Base-by-base conservation (phyloP, 768 basidiomycete genomes). In the Boletus rubropictus region DNA sequence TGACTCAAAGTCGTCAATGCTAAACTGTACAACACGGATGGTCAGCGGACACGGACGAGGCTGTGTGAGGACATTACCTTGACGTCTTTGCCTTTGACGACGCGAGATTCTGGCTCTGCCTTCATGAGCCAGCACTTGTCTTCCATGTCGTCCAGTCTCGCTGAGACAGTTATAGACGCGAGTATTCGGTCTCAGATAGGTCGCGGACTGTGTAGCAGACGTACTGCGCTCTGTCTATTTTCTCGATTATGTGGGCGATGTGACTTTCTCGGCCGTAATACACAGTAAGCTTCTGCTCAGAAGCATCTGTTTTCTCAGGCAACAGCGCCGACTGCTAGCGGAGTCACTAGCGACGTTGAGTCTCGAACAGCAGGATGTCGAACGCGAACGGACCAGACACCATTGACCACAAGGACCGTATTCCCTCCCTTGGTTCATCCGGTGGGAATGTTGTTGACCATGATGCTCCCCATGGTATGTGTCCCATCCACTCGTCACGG, bases 51-150 rank as follows among this genome's bases (percentile, higher is more conserved):
- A 17, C 31, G 27, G 25, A 29, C 17, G 20, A 29, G 10, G 12
- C 25, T 14, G 15, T 14, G 29, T n/a, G 43, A 18, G 27, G 34
- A 44, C 66, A 38, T 54, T 53, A 73, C 89, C 75, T 87, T 90
- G 54, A 93, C 87, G 52, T 93, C 89, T 56, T 84, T 87, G 36
- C 89, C 89, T 63, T 89, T 92, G 35, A 88, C 86, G 38, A 90
- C 59, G 45, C 89, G 82, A 14, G 87, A 79, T 50, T 91, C 84
- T 8, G 89, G 89, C 63, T 91, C 89, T 4, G 89, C 89, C 65
- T 92, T 91, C 66, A 89, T 77, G 20, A 92, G 75, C 86, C 89
- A 92, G 53, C 62, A 56, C 29, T 58, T 69, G 39, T 7, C 18
- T 24, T 35, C 37, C 55, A 59, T 56, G n/a, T 21, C 14, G 28